Conservation (phyloP, 2,329 filamentous ascomycete species). For the Ceratocystis huliohia region DNA sequence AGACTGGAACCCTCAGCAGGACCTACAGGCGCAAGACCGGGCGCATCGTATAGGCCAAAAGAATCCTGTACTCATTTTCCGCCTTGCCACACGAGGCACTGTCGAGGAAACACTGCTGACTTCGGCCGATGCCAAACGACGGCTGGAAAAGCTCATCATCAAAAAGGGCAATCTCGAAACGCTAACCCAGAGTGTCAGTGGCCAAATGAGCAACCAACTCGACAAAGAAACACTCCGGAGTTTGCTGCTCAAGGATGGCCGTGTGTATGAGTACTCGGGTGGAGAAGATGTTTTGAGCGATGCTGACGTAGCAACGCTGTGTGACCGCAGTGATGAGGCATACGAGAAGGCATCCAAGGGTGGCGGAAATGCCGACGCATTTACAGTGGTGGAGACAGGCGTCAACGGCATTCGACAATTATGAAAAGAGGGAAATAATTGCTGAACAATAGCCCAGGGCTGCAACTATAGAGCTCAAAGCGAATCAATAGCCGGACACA, state of each 20-base stretch:
- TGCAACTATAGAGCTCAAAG: too few relatives aligned
- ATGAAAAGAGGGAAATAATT: neutral
- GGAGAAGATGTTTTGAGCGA: conserved; percentile 56
- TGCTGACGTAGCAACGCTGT: conserved; percentile 62
- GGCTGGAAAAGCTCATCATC: conserved; percentile 89
- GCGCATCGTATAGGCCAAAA: conserved; percentile 92
- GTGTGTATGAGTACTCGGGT: conserved; percentile 45
- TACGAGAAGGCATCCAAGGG: conserved; percentile 66
- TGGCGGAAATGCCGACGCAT: conserved; percentile 56
- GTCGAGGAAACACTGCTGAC: conserved; percentile 80
- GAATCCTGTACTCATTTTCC: conserved; percentile 80
- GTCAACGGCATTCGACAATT: conserved; percentile 35
- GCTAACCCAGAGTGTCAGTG: conserved; percentile 48
- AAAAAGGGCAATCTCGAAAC: conserved; percentile 76
- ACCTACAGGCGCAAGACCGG: conserved; percentile 90
- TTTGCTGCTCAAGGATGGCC: conserved; percentile 58
- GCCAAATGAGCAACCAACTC: conserved; percentile 39
- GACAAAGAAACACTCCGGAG: conserved; percentile 49
- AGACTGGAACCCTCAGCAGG: conserved; percentile 93
- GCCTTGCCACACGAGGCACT: conserved; percentile 82
- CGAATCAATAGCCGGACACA: neutral
- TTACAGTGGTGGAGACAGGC: conserved; percentile 69
- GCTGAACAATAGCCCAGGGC: neutral
- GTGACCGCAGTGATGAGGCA: conserved; percentile 57
- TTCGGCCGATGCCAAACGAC: conserved; percentile 80